Evolutionary conservation across 139 green algal genomes (phyloP).

Genomic region (Chlamydomonas schloesseri): DNA sequence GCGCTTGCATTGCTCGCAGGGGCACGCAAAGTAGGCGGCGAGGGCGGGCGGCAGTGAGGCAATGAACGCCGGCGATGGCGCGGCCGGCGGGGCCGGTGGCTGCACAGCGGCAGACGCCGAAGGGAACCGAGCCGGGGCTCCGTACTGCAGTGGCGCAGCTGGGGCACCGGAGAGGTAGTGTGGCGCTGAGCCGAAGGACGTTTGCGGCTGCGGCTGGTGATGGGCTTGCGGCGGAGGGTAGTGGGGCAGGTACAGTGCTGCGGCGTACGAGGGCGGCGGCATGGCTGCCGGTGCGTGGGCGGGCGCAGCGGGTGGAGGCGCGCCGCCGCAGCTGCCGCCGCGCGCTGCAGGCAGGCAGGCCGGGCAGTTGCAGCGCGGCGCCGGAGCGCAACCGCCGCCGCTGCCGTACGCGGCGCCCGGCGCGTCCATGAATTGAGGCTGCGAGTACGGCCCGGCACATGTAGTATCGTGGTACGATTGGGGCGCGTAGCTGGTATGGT

Average conservation of each 20-base stretch:
- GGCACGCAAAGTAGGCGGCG: background rate
- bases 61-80: too few relatives aligned
- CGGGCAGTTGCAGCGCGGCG: background rate
- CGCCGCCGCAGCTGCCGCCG: background rate
- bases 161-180: too few relatives aligned
- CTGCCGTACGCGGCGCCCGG: too few relatives aligned
- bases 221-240: background rate
- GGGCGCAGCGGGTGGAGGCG: background rate
- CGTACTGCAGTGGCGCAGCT: too few relatives aligned
- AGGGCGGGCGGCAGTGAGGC: background rate
- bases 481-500: background rate
- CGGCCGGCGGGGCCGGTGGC: too few relatives aligned
- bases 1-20: background rate
- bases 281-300: too few relatives aligned
- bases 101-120: background rate
- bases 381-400: too few relatives aligned
- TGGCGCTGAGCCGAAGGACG: background rate
- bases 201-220: background rate
- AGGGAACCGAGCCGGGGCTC: too few relatives aligned
- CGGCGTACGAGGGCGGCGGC: background rate
- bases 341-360: background rate
- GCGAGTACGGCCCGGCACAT: too few relatives aligned
- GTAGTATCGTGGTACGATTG: too few relatives aligned
- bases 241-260: background rate
- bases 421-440: too few relatives aligned